phyloP scores from a whole-genome alignment of 2,329 filamentous ascomycete genomes.

The Cryphonectria carpinicola region DNA sequence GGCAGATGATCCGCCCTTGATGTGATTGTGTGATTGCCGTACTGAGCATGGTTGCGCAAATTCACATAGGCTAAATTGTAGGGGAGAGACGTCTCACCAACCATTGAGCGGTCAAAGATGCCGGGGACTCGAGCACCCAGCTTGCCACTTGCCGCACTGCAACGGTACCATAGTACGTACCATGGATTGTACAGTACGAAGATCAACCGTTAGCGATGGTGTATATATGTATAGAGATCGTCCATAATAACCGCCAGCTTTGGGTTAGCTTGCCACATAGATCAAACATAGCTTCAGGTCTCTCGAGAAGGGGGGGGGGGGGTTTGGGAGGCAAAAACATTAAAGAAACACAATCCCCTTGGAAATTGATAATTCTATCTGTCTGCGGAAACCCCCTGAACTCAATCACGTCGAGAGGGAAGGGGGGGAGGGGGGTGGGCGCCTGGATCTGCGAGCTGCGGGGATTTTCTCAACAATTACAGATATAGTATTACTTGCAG shows the following conservation, averaged over 20 bases:
- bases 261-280: background rate
- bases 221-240: background rate
- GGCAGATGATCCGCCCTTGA: background rate
- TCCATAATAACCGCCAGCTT: background rate
- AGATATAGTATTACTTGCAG: constrained; percentile 11
- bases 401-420: background rate
- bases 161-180: background rate
- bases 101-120: constrained; percentile 5
- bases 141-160: background rate
- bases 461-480: constrained; percentile 14
- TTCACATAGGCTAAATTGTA: background rate
- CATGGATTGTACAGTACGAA: background rate
- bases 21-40: background rate
- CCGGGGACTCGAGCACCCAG: background rate
- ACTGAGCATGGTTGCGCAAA: background rate
- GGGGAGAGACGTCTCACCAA: background rate
- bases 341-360: background rate
- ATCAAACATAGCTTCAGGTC: background rate
- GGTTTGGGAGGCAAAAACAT: background rate
- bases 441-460: background rate
- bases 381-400: background rate
- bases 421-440: no score
- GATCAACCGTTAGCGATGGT: background rate
- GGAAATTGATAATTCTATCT: background rate
- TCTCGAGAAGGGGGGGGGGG: background rate